Conservation (phyloP, 1,284 basidiomycete genomes). For the Puccinia brachypodii region DNA sequence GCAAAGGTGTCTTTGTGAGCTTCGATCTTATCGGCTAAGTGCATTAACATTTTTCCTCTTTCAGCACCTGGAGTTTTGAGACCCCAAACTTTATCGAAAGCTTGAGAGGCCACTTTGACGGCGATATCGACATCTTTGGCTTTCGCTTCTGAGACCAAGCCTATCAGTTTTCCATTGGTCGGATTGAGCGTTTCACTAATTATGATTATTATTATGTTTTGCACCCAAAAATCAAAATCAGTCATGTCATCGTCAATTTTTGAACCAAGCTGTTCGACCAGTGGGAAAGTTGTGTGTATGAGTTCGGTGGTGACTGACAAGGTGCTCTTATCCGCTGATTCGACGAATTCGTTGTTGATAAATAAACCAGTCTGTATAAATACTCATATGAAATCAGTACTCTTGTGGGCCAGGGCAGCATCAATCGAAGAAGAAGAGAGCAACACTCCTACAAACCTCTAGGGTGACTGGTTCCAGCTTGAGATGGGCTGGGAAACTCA, state of each 20-base stretch:
- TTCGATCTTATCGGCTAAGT: constrained; percentile 75
- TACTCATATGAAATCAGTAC: background rate
- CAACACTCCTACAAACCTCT: background rate
- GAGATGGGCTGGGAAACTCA: constrained; percentile 27
- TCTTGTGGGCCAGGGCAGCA: no score
- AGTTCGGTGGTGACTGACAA: constrained; percentile 57
- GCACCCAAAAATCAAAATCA: background rate
- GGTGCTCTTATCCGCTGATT: constrained; percentile 66
- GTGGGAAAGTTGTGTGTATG: background rate
- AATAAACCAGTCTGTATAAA: constrained; percentile 67
- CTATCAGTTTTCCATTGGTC: constrained; percentile 70
- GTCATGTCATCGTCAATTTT: background rate
- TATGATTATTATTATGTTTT: background rate
- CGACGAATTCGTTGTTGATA: constrained; percentile 76
- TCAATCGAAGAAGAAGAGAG: background rate
- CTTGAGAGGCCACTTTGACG: constrained; percentile 73
- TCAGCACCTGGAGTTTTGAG: constrained; percentile 68
- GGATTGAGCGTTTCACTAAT: constrained; percentile 74
- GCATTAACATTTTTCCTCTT: constrained; percentile 71
- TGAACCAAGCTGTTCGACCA: background rate
- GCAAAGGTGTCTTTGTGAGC: constrained; percentile 68
- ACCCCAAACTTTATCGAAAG: constrained; percentile 75
- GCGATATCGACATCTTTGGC: constrained; percentile 72
- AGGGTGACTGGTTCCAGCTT: constrained; percentile 34
- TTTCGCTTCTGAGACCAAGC: constrained; percentile 69